Percentiles rank a stretch among this genome's conserved stretches.
phyloP scores from a whole-genome alignment of 2,329 filamentous ascomycete genomes.

The Xylariaceae sp. region DNA sequence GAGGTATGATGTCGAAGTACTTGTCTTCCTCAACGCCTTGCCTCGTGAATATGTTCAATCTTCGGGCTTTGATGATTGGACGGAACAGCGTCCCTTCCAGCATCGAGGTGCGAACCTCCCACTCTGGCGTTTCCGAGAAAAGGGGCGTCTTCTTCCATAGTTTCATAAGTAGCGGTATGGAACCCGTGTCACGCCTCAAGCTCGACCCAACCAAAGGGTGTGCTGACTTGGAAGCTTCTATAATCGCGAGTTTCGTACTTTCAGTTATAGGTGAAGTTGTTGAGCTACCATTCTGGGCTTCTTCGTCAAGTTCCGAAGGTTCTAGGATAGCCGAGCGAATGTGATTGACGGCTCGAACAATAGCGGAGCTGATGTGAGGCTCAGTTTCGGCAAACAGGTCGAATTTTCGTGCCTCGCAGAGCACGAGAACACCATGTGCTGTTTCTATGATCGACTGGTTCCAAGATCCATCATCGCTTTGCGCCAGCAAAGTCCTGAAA shows the following conservation, averaged over 20 bases:
- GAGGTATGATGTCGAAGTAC: conserved; percentile 19
- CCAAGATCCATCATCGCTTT: conserved; percentile 9
- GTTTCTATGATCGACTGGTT: conserved; percentile 6
- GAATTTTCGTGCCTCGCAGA: conserved; percentile 5
- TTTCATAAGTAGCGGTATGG: not conserved
- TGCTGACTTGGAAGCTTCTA: no score
- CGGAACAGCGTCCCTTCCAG: conserved; percentile 9
- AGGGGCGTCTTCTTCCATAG: conserved; percentile 6
- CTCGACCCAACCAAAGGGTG: no score
- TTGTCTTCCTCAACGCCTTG: conserved; percentile 13
- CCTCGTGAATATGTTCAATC: conserved; percentile 14
- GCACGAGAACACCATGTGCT: conserved; percentile 7
- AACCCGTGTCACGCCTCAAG: no score
- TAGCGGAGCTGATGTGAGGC: not conserved
- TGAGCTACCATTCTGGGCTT: no score
- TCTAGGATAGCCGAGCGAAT: not conserved
- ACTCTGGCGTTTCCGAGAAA: conserved; percentile 5
- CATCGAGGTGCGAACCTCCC: conserved; percentile 11
- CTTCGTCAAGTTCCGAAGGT: no score
- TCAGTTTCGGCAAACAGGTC: conserved; percentile 4
- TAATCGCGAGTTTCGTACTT: no score
- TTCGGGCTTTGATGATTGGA: conserved; percentile 6
- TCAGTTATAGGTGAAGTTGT: conserved; percentile 7
- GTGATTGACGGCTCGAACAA: conserved; percentile 3
- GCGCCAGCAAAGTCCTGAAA: conserved; percentile 6